A percentile compares a stretch with the other conserved stretches of the same genome.
phyloP scores from a whole-genome alignment of 768 basidiomycete genomes.

The Naganishia antarctica region DNA sequence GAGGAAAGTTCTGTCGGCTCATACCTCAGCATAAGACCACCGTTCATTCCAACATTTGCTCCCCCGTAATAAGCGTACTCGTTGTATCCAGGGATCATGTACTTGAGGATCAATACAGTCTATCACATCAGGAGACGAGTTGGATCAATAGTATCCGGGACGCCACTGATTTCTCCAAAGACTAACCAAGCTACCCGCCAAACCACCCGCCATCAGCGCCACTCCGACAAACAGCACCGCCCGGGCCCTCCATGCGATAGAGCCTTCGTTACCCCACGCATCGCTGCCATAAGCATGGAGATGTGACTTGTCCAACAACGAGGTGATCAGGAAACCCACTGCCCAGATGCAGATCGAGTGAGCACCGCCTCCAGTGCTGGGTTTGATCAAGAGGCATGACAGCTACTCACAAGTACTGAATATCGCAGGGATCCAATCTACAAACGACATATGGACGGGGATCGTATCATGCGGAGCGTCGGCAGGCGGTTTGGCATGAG shows the following conservation, averaged over 20 bases:
- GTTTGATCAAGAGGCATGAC: background rate
- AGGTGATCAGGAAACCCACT: slow-evolving; percentile 84
- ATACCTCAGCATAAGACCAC: slow-evolving; percentile 55
- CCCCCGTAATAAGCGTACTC: slow-evolving; percentile 83
- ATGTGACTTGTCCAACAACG: slow-evolving; percentile 89
- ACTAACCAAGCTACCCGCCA: slow-evolving; percentile 94
- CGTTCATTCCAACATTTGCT: slow-evolving; percentile 91
- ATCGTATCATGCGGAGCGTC: slow-evolving; percentile 65
- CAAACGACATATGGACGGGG: slow-evolving; percentile 78
- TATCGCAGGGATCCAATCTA: slow-evolving; percentile 97
- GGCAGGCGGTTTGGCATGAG: slow-evolving; percentile 72
- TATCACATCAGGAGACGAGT: slow-evolving; percentile 43
- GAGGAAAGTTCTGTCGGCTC: slow-evolving; percentile 10
- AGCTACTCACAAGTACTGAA: slow-evolving; percentile 63
- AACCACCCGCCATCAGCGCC: slow-evolving; percentile 91
- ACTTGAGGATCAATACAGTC: slow-evolving; percentile 87
- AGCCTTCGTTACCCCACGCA: slow-evolving; percentile 56
- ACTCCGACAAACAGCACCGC: slow-evolving; percentile 91
- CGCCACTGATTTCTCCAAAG: background rate
- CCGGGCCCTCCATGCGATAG: slow-evolving; percentile 85
- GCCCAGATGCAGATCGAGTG: too few relatives aligned
- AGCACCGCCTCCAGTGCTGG: background rate
- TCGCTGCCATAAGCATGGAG: slow-evolving; percentile 61
- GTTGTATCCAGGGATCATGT: slow-evolving; percentile 69
- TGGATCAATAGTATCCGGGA: background rate